Evolutionary conservation across 2,329 filamentous ascomycete genomes (phyloP), one percentile per base, ranked within the genome.

Genomic region (Stromatinia cepivora): DNA sequence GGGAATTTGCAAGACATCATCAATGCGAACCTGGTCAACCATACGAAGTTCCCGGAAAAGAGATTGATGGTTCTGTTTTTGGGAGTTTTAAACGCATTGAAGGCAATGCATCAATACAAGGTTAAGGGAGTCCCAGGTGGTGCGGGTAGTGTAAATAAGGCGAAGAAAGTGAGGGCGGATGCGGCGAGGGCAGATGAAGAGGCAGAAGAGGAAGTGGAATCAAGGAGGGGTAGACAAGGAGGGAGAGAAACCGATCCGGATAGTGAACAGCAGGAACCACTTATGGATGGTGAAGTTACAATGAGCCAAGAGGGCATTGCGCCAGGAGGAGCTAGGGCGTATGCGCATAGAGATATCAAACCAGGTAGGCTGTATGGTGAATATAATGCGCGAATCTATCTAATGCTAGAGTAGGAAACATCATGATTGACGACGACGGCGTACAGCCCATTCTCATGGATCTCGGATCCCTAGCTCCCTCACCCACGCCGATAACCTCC

Each of bases 1-100:
- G 95, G 95, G 20, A 99, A 99, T 80, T 85, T 99, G 50, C 95
- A 99, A 82, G 95, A 99, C 81, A 91, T 96, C 78, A 98, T 99
- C 84, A 99, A 99, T 80, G 94, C 95, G 73, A 99, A 99, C 81
- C 84, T 98, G 67, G 94, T 99, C 80, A 98, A 98, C 80, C 93
- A 97, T 79, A 92, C 92, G 50, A 86, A 86, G 65, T 98, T 99
- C 77, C 93, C 94, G 0, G 94, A 98, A 82, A 87, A 89, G 78
- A 86, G 90, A 76, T 84, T 99, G 72, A 94, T 98, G 93, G 84
- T 90, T 70, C 81, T 99, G 70, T 97, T 99, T 79, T 82, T 97
- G 54, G 95, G 95, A 22, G 93, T 99, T 3, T 97, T 94, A 79
- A 88, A 89, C 76, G 95, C 93, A 56, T 82, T 99, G 70, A 90